Conservation (phyloP, 257 asterid species). For the Schizonepeta tenuifolia region DNA sequence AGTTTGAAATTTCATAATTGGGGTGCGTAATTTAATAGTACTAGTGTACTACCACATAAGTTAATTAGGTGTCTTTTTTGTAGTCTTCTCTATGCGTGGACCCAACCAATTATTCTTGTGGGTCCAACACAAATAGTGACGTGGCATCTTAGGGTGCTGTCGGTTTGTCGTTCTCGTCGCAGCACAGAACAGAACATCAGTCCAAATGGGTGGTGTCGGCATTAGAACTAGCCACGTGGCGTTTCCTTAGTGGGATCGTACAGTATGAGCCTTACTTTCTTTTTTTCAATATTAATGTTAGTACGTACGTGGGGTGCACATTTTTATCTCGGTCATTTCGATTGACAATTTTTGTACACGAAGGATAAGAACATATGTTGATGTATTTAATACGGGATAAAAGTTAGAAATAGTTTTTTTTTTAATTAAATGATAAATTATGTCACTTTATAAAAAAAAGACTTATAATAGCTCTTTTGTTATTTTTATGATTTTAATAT, state of each 20-base stretch:
- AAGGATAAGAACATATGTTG: too few species aligned
- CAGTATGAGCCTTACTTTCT: too few species aligned
- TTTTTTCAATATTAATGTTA: too few species aligned
- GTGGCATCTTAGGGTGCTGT: conserved; percentile 22
- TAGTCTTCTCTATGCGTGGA: neutral
- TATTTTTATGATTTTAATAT: too few species aligned
- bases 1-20: neutral
- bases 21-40: neutral
- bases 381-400: too few species aligned
- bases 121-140: conserved; percentile 11
- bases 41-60: neutral
- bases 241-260: neutral
- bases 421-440: too few species aligned
- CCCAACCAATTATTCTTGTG: neutral
- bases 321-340: too few species aligned
- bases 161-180: conserved; percentile 31
- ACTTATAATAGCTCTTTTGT: too few species aligned
- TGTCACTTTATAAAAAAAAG: too few species aligned
- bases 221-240: neutral
- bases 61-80: neutral
- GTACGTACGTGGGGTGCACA: too few species aligned
- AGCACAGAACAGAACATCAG: neutral
- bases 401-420: too few species aligned
- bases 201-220: conserved; percentile 15
- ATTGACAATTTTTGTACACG: too few species aligned